Base-by-base conservation (phyloP, 768 basidiomycete genomes). In the Mycena vulgaris region DNA sequence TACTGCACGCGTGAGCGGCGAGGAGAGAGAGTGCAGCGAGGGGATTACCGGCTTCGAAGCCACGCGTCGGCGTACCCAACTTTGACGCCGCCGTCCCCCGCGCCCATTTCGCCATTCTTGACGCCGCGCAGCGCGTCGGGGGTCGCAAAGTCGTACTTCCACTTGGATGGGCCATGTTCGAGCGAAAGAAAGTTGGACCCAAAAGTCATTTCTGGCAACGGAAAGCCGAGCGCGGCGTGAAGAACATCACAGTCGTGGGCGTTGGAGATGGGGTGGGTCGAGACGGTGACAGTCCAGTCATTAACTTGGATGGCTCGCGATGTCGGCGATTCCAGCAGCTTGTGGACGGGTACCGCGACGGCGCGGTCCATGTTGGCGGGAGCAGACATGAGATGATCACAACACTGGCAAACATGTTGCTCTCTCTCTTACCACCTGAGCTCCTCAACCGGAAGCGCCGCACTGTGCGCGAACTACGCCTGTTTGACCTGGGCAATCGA, bases 161-260 rank as follows among this genome's bases (percentile, higher is more conserved):
- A 92, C 14, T 89, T 89, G 10, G 88, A 89, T 0, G 89, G 80
- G 28, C 77, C 82, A 74, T 98, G 95, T 35, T 86, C 84, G 28
- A 99, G 81, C 5, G 85, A 82, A 11, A 99, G 85, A 19, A 78
- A 78, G 80, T 99, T 99, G 79, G 88, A 89, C 7, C 96, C 96
- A 76, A 98, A 99, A 0, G 94, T 96, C 95, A 99, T 99, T 79
- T 99, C 98, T 3, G 98, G 98, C 1, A 97, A 80, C 0, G 97
- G 94, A 28, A 99, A 85, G 3, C 91, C 90, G 5, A 95, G 83
- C 0, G 80, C 73, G 8, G 87, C 82, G 58, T 93, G 92, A 52
- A 95, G 81, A 0, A 85, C 84, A 77, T 97, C 93, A 70, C 89
- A 90, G 74, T 95, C 91, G 51, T 83, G 78, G 1, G 95, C 92